Base-by-base conservation (phyloP, 345 rosid genomes). In the Psidium friedrichsthalianum region DNA sequence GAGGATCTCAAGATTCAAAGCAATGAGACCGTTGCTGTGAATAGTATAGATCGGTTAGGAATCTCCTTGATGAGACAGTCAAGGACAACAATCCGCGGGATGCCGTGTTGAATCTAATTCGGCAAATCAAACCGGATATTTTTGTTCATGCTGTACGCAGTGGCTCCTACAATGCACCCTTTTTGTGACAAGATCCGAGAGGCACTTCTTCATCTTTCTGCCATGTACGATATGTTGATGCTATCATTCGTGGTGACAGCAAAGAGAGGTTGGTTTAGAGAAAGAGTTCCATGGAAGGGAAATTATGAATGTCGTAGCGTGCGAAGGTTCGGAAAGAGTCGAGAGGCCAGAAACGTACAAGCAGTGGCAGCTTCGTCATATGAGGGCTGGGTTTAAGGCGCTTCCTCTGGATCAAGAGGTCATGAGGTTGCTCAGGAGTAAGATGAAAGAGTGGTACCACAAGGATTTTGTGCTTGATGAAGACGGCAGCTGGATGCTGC, bases 321-420 rank as follows among this genome's bases (percentile, higher is more conserved):
- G 95, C 49, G 99, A 96, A 91, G 98, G 98, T 10, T 42, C 85
- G 4, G 98, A 92, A 74, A 93, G 99, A 89, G 89, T 90, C 0
- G 96, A 93, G 89, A 93, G 99, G 88, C 95, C 98, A 0, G 99
- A 95, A 92, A 90, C 94, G 20, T 95, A 94, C 90, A 96, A 92
- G 90, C 99, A 93, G 76, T 96, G 98, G 99, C 95, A 93, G 56
- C 88, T 32, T n/a, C 91, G 99, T 86, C 89, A 40, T 80, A 20
- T 83, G 59, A 93, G 95, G 58, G 97, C 94, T 49, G 97, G 99
- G 52, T 95, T 96, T 87, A 93, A 89, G 90, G 92, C 85, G 51
- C 91, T 90, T 69, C 91, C 91, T 8, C 83, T 95, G 85, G 87
- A 94, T 44, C 89, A 59, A 74, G 90, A 87, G 83, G 85, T 92